A percentile compares a stretch with the other conserved stretches of the same genome.
These are phyloP conservation scores for Rhodotorula graminis DNA, from an alignment of 768 basidiomycete genomes.

Conservation along the genomic window DNA sequence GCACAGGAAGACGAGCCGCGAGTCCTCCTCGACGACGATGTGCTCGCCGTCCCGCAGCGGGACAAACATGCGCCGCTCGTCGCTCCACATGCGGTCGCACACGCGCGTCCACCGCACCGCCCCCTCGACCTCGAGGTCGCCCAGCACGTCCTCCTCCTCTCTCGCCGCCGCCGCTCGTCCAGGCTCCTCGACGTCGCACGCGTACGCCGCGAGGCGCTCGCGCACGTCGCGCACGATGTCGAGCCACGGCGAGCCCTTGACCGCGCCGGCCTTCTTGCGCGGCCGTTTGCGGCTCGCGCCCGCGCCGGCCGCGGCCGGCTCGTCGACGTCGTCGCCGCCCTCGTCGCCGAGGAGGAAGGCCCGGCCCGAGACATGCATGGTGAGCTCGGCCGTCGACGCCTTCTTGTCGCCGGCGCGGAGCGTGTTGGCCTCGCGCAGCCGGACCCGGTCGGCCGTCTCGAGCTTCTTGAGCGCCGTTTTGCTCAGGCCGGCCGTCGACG, in stretches of 20 bases:
- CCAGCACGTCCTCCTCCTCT: not conserved
- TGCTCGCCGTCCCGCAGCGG: slow-evolving; percentile 9
- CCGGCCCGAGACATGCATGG: slow-evolving; percentile 27
- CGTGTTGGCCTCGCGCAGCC: slow-evolving; percentile 23
- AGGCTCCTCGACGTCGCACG: slow-evolving; percentile 14
- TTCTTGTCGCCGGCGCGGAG: slow-evolving; percentile 24
- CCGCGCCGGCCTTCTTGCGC: not conserved
- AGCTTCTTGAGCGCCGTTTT: slow-evolving; percentile 25
- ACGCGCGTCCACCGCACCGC: slow-evolving; percentile 30
- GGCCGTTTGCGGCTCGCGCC: not conserved
- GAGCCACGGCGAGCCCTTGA: slow-evolving; percentile 18
- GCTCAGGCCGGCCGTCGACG: not conserved
- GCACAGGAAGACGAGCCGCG: slow-evolving; percentile 33
- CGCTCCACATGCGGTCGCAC: slow-evolving; percentile 26
- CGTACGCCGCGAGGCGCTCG: slow-evolving; percentile 1
- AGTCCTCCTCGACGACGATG: slow-evolving; percentile 31
- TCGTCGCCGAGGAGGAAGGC: slow-evolving; percentile 4
- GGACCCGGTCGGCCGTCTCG: slow-evolving; percentile 21
- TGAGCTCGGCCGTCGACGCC: slow-evolving; percentile 25
- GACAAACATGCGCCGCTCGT: slow-evolving; percentile 6
- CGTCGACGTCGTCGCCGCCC: not conserved
- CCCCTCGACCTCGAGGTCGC: slow-evolving; percentile 9
- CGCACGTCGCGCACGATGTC: slow-evolving; percentile 6
- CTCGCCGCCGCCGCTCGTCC: not conserved
- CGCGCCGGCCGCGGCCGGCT: not conserved